Evolutionary conservation across 2,329 filamentous ascomycete species (phyloP).

Genomic region (Fusarium verrucosum): DNA sequence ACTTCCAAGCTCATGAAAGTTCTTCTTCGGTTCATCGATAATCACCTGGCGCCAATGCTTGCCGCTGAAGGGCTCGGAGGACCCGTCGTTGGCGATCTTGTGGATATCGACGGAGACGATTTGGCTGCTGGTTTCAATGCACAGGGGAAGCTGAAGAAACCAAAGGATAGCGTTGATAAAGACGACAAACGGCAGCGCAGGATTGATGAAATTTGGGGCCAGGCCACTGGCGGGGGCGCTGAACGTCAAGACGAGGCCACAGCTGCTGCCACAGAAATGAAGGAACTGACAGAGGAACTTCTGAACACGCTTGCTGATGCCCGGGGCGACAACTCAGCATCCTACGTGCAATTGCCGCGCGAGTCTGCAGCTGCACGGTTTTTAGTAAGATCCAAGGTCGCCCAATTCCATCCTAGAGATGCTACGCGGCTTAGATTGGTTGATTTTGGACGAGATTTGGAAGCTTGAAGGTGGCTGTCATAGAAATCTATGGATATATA

Average conservation of each 20-base stretch:
- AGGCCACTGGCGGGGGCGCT: slow-evolving; percentile 35
- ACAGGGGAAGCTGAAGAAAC: slow-evolving; percentile 65
- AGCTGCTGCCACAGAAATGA: slow-evolving; percentile 66
- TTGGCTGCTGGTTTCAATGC: slow-evolving; percentile 68
- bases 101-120: slow-evolving; percentile 69
- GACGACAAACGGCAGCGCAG: slow-evolving; percentile 66
- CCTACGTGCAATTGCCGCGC: slow-evolving; percentile 66
- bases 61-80: slow-evolving; percentile 86
- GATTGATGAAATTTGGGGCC: slow-evolving; percentile 72
- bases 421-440: slow-evolving; percentile 67
- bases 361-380: slow-evolving; percentile 72
- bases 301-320: slow-evolving; percentile 67
- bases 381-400: slow-evolving; percentile 71
- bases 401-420: slow-evolving; percentile 72
- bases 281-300: slow-evolving; percentile 66
- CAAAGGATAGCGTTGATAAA: slow-evolving; percentile 50
- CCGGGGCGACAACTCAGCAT: slow-evolving; percentile 62
- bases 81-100: slow-evolving; percentile 79
- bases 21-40: slow-evolving; percentile 76
- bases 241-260: slow-evolving; percentile 57
- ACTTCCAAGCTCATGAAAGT: slow-evolving; percentile 69
- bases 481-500: too few relatives aligned
- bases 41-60: slow-evolving; percentile 76
- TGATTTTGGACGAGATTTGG: slow-evolving; percentile 71
- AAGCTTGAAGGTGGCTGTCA: slow-evolving; percentile 53